These are phyloP conservation scores for Phytophthora agathidicida DNA, from an alignment of 352 stramenopile genomes.

Conservation along the genomic window DNA sequence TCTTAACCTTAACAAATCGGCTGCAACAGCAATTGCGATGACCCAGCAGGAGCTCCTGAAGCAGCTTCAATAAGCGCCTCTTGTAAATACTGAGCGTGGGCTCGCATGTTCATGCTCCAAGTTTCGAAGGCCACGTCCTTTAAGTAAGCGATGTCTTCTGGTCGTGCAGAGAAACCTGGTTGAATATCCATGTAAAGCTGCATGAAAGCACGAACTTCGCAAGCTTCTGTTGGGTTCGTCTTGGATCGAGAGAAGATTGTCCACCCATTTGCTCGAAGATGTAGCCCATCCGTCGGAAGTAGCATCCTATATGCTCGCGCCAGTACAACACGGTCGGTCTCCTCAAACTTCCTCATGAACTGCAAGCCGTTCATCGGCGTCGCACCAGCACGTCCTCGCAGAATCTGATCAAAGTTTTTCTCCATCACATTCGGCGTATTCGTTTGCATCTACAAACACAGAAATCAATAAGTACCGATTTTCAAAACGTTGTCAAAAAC, in stretches of 20 bases:
- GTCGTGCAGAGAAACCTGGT: conserved; percentile 2
- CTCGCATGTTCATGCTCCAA: conserved; percentile 28
- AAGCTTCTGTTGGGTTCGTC: background rate
- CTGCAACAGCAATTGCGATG: conserved; percentile 4
- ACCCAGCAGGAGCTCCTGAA: background rate
- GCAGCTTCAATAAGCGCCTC: conserved; percentile 25
- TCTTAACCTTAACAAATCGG: background rate
- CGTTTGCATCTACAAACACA: conserved; percentile 20
- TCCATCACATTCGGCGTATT: conserved; percentile 25
- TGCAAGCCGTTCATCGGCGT: conserved; percentile 31
- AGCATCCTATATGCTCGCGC: conserved; percentile 20
- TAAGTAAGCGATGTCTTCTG: conserved; percentile 24
- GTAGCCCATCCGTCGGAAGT: conserved; percentile 22
- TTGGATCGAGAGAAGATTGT: conserved; percentile 22
- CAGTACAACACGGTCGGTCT: conserved; percentile 28
- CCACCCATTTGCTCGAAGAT: conserved; percentile 19
- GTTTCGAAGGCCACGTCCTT: conserved; percentile 25
- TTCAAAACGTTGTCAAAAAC: background rate
- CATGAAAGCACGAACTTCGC: conserved; percentile 15
- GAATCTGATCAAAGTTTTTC: conserved; percentile 33
- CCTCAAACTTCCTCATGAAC: conserved; percentile 37
- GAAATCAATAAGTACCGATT: background rate
- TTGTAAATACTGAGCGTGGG: conserved; percentile 21
- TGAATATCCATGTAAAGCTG: conserved; percentile 31
- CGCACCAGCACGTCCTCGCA: conserved; percentile 7